Percentiles rank a stretch among this genome's conserved stretches.
These are phyloP conservation scores for Meripilus lineatus DNA, from an alignment of 1,284 basidiomycete genomes.

Conservation along the genomic window DNA sequence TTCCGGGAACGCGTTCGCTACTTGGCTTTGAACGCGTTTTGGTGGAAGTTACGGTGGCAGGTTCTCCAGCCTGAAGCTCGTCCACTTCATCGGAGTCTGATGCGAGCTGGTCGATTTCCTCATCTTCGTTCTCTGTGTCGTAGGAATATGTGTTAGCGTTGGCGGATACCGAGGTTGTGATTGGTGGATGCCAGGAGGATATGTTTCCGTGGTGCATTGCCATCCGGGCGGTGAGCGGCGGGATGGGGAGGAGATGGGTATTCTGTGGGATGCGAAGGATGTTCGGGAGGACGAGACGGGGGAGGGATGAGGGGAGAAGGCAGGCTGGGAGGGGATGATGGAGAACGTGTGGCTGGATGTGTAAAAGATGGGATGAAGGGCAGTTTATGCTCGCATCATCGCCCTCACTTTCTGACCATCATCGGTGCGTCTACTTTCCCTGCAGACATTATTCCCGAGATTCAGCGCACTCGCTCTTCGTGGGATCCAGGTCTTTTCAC, in stretches of 20 bases:
- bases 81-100: conserved; percentile 48
- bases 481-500: too few species aligned
- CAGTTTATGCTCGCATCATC: too few species aligned
- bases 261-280: conserved; percentile 8
- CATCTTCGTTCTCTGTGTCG: conserved; percentile 34
- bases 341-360: too few species aligned
- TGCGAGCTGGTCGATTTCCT: conserved; percentile 60
- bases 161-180: conserved; percentile 5
- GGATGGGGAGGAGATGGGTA: conserved; percentile 10
- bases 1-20: conserved; percentile 53
- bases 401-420: too few species aligned
- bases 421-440: too few species aligned
- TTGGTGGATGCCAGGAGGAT: conserved; percentile 7
- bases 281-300: conserved; percentile 8
- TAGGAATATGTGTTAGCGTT: conserved; percentile 14
- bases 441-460: too few species aligned
- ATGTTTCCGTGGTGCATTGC: conserved; percentile 5
- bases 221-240: conserved; percentile 11
- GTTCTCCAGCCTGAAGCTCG: conserved; percentile 26
- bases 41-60: conserved; percentile 16
- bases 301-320: conserved; percentile 11
- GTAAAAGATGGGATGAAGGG: too few species aligned
- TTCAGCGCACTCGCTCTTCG: too few species aligned
- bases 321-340: conserved; percentile 7
- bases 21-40: conserved; percentile 30